Percentiles rank a stretch among this genome's conserved stretches.
Conservation (phyloP, 2,329 filamentous ascomycete species). For the Arthrobotrys iridis region DNA sequence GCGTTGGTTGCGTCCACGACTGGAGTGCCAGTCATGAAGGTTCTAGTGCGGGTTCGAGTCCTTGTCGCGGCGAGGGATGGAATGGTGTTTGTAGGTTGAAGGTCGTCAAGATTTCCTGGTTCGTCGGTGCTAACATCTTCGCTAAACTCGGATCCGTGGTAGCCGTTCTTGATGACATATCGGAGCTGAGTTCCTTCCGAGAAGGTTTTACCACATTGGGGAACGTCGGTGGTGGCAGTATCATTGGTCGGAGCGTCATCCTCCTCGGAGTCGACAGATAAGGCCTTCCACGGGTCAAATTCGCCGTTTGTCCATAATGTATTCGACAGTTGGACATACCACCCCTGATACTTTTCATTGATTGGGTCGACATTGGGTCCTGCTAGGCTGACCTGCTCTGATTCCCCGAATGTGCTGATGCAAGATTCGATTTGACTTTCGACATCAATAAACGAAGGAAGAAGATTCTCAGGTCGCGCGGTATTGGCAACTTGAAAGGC, state of each 20-base stretch:
- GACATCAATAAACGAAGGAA: slow-evolving; percentile 59
- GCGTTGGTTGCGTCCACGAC: slow-evolving; percentile 36
- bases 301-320: slow-evolving; percentile 63
- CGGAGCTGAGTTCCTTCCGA: slow-evolving; percentile 43
- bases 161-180: slow-evolving; percentile 54
- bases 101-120: not conserved
- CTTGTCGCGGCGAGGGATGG: slow-evolving; percentile 7
- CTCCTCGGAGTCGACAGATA: slow-evolving; percentile 60
- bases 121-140: slow-evolving; percentile 23
- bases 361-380: slow-evolving; percentile 61
- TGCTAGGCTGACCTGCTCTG: slow-evolving; percentile 51
- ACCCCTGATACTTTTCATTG: slow-evolving; percentile 62
- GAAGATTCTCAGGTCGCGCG: slow-evolving; percentile 50
- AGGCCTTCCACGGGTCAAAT: slow-evolving; percentile 63
- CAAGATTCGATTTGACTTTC: slow-evolving; percentile 61
- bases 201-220: slow-evolving; percentile 46
- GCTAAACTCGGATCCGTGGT: slow-evolving; percentile 55
- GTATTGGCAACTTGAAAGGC: slow-evolving; percentile 54
- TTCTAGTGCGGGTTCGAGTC: slow-evolving; percentile 1
- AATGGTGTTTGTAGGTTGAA: slow-evolving; percentile 33
- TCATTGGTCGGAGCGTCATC: slow-evolving; percentile 59
- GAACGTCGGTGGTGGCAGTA: slow-evolving; percentile 53
- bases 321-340: slow-evolving; percentile 62
- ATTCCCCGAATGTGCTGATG: slow-evolving; percentile 61
- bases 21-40: slow-evolving; percentile 16